A percentile compares a stretch with the other conserved stretches of the same genome.
Evolutionary conservation across 345 rosid genomes (phyloP).

Genomic region (Citrus hindsii): DNA sequence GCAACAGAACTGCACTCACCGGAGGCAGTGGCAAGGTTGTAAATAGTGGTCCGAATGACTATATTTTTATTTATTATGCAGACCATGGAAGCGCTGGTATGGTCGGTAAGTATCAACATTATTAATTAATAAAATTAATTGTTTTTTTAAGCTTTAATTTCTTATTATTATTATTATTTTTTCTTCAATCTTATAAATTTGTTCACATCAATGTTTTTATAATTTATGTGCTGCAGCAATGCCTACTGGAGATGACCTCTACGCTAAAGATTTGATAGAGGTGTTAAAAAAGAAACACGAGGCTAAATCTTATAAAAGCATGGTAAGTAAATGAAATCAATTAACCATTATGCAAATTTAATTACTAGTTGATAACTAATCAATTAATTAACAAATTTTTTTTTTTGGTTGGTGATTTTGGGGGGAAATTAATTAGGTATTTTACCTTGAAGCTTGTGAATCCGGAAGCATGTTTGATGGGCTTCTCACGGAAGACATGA

Average conservation of each 20-base stretch:
- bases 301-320: constrained; percentile 38
- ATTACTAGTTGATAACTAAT: neutral
- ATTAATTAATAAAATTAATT: neutral
- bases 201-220: neutral
- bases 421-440: constrained; percentile 28
- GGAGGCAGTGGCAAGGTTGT: constrained; percentile 76
- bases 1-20: constrained; percentile 46
- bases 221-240: constrained; percentile 24
- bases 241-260: constrained; percentile 29
- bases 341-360: neutral
- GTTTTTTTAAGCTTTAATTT: too few relatives aligned
- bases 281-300: constrained; percentile 48
- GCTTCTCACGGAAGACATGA: constrained; percentile 33
- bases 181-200: neutral
- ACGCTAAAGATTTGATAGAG: constrained; percentile 42
- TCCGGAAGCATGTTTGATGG: constrained; percentile 73
- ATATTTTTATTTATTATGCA: constrained; percentile 55
- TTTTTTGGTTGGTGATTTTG: too few relatives aligned
- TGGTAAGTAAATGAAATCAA: constrained; percentile 25
- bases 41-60: constrained; percentile 55
- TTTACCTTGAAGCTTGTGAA: constrained; percentile 71
- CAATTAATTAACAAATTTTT: neutral
- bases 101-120: constrained; percentile 21
- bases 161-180: too few relatives aligned
- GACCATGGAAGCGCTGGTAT: constrained; percentile 65